These are phyloP conservation scores for Aeminium ludgeri DNA, from an alignment of 495 filamentous ascomycete species.

Conservation along the genomic window DNA sequence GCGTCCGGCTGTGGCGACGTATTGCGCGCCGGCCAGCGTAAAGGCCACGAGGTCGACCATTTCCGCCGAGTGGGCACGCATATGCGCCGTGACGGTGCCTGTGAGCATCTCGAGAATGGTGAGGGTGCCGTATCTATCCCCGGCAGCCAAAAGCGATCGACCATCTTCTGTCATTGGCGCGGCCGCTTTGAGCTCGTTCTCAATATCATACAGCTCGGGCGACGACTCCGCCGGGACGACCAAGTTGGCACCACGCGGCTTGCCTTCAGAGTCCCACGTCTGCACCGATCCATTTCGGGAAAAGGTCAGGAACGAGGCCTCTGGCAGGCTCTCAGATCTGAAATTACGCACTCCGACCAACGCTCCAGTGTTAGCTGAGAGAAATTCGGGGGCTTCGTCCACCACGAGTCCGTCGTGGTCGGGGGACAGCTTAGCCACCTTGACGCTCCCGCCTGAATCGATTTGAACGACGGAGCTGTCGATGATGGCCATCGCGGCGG, in stretches of 20 bases:
- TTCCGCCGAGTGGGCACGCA: slow-evolving; percentile 74
- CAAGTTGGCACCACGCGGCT: slow-evolving; percentile 43
- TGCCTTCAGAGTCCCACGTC: slow-evolving; percentile 65
- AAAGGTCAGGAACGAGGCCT: slow-evolving; percentile 75
- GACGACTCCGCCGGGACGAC: slow-evolving; percentile 52
- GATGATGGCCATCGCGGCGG: no score
- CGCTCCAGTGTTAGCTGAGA: slow-evolving; percentile 62
- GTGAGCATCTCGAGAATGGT: slow-evolving; percentile 31
- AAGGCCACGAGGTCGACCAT: slow-evolving; percentile 64
- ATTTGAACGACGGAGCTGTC: no score
- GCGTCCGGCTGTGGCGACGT: slow-evolving; percentile 66
- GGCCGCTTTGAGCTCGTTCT: slow-evolving; percentile 64
- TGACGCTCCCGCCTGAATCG: slow-evolving; percentile 54
- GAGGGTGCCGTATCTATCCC: slow-evolving; percentile 63
- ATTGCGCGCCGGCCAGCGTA: slow-evolving; percentile 33
- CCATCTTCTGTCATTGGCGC: slow-evolving; percentile 40
- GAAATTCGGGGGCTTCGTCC: no score
- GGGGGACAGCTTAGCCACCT: slow-evolving; percentile 19
- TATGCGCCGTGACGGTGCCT: slow-evolving; percentile 38
- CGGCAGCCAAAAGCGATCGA: slow-evolving; percentile 56
- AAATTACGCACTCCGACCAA: slow-evolving; percentile 59
- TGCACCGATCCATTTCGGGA: slow-evolving; percentile 58
- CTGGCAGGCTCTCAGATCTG: slow-evolving; percentile 33
- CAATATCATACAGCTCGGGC: slow-evolving; percentile 31
- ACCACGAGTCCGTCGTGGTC: slow-evolving; percentile 14